phyloP scores from a whole-genome alignment of 768 basidiomycete genomes.

The Pleurotus tuber-regium region DNA sequence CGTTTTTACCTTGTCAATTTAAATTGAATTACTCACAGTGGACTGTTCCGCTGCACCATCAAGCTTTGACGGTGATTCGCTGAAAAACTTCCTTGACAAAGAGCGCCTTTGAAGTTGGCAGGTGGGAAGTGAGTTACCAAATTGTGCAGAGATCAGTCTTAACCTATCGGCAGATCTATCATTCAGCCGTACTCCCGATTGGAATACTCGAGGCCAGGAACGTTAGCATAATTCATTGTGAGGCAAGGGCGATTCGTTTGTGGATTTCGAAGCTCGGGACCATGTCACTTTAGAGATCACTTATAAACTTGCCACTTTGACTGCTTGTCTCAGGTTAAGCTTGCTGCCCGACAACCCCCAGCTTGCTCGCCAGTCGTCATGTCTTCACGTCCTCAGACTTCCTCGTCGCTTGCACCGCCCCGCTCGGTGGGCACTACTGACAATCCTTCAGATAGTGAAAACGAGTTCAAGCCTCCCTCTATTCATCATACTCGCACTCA shows the following conservation, averaged over 20 bases:
- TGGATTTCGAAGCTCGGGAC: background rate
- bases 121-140: constrained; percentile 1
- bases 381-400: constrained; percentile 10
- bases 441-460: constrained; percentile 27
- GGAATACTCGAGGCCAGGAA: constrained; percentile 9
- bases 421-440: constrained; percentile 29
- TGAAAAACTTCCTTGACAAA: background rate
- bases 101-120: background rate
- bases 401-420: constrained; percentile 30
- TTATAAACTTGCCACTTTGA: constrained; percentile 1
- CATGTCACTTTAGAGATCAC: background rate
- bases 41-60: background rate
- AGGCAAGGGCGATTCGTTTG: background rate
- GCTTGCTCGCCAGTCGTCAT: background rate
- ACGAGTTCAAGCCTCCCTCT: constrained; percentile 19
- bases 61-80: background rate
- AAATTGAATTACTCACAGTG: background rate
- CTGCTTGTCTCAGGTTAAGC: background rate
- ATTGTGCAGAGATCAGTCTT: too few species aligned
- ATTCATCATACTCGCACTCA: constrained; percentile 38
- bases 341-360: background rate
- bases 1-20: constrained; percentile 3
- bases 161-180: constrained; percentile 6
- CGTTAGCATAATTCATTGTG: background rate
- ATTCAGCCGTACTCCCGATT: background rate